These are phyloP conservation scores for Canavalia ensiformis DNA, from an alignment of 306 rosid species.

Conservation along the genomic window DNA sequence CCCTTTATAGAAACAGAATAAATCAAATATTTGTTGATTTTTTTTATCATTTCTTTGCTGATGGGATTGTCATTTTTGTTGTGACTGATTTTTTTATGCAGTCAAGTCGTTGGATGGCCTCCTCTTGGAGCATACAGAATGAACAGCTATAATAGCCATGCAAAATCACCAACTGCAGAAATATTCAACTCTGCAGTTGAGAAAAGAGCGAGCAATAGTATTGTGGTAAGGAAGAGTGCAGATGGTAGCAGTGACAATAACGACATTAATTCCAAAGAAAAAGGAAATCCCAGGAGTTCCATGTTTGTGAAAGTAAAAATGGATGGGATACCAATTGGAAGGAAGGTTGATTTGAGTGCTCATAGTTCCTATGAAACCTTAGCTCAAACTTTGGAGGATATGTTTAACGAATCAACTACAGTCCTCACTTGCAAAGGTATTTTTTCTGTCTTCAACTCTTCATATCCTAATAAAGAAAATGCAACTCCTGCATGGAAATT, in stretches of 20 bases:
- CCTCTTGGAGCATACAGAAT: slow-evolving; percentile 77
- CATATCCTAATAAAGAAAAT: slow-evolving; percentile 8
- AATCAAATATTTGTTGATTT: background rate
- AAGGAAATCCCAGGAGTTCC: slow-evolving; percentile 53
- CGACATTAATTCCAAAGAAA: slow-evolving; percentile 54
- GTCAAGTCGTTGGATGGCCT: slow-evolving; percentile 94
- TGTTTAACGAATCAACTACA: slow-evolving; percentile 65
- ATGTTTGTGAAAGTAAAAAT: slow-evolving; percentile 83
- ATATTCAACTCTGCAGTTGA: slow-evolving; percentile 55
- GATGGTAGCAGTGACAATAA: slow-evolving; percentile 49
- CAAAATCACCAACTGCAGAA: slow-evolving; percentile 63
- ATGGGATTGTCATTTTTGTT: slow-evolving; percentile 34
- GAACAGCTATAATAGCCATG: slow-evolving; percentile 68
- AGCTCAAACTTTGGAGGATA: slow-evolving; percentile 70
- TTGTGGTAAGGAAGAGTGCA: slow-evolving; percentile 40
- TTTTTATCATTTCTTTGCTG: slow-evolving; percentile 32
- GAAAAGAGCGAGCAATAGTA: slow-evolving; percentile 51
- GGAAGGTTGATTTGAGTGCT: slow-evolving; percentile 79
- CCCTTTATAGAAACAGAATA: slow-evolving; percentile 1
- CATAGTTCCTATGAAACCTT: slow-evolving; percentile 75
- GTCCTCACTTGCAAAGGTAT: slow-evolving; percentile 56
- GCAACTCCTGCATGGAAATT: background rate
- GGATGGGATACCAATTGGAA: slow-evolving; percentile 83
- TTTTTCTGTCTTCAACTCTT: background rate
- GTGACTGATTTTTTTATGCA: slow-evolving; percentile 48